Conservation (phyloP, 345 rosid species). For the Lumnitzera racemosa region DNA sequence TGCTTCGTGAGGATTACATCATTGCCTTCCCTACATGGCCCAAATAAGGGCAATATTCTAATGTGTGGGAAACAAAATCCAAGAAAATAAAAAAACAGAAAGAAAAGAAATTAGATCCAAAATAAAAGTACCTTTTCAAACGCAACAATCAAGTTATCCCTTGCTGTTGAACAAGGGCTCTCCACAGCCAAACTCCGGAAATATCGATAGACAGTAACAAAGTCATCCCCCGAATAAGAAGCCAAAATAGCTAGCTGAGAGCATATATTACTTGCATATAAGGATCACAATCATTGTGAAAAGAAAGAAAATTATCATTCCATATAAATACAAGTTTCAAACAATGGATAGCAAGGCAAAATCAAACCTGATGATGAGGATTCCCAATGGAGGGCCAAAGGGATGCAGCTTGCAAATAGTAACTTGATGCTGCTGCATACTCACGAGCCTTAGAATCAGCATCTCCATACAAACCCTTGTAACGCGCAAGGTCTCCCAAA, state of each 20-base stretch:
- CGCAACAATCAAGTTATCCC: conserved; percentile 94
- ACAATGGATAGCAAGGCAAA: not conserved
- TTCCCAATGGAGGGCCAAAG: conserved; percentile 2
- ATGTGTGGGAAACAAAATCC: no score
- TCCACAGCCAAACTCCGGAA: conserved; percentile 95
- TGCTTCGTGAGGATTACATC: no score
- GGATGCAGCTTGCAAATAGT: not conserved
- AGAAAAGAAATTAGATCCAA: not conserved
- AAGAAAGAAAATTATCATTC: not conserved
- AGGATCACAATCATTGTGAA: not conserved
- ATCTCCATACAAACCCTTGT: conserved; percentile 2
- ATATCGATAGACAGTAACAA: conserved; percentile 76
- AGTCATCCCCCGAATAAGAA: conserved; percentile 79
- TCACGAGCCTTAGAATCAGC: conserved; percentile 1
- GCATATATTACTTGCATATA: conserved; percentile 13
- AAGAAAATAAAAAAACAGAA: no score
- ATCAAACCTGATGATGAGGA: conserved; percentile 3
- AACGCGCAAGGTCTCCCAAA: not conserved
- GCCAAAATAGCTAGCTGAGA: conserved; percentile 92
- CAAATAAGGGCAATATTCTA: no score
- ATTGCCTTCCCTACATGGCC: no score
- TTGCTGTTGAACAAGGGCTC: conserved; percentile 85
- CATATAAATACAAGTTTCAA: no score
- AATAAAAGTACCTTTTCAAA: conserved; percentile 71
- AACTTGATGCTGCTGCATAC: conserved; percentile 4